Conservation (phyloP, 352 stramenopile genomes). For the Peronosclerospora sorghi region DNA sequence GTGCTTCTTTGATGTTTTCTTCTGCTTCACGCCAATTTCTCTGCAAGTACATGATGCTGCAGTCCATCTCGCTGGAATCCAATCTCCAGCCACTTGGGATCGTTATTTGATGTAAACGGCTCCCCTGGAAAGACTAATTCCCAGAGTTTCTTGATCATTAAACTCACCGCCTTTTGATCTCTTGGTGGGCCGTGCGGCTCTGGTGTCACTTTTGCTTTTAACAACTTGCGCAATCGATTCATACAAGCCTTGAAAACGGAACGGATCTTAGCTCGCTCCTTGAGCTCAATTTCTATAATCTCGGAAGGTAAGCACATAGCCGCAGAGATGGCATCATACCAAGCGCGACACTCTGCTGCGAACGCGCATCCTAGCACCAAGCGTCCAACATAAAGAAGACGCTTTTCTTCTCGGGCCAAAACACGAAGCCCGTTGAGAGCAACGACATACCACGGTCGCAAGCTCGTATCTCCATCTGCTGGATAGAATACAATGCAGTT, state of each 20-base stretch:
- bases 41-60: conserved; percentile 2
- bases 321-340: conserved; percentile 60
- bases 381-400: conserved; percentile 46
- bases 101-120: conserved; percentile 54
- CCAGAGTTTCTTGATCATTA: conserved; percentile 74
- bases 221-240: conserved; percentile 48
- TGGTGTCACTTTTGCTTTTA: conserved; percentile 73
- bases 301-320: conserved; percentile 47
- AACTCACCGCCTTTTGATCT: conserved; percentile 63
- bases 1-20: conserved; percentile 61
- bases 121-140: conserved; percentile 46
- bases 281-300: conserved; percentile 70
- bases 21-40: conserved; percentile 56
- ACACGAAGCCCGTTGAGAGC: conserved; percentile 58
- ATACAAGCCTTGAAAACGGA: conserved; percentile 52
- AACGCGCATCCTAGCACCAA: conserved; percentile 46
- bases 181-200: conserved; percentile 57
- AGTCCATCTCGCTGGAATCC: conserved; percentile 66
- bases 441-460: conserved; percentile 70
- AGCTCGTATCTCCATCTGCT: conserved; percentile 44
- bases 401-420: conserved; percentile 53
- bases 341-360: conserved; percentile 39
- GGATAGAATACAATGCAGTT: conserved; percentile 74
- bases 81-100: conserved; percentile 71
- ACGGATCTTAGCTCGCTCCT: conserved; percentile 61